These are phyloP conservation scores for Calonectria hongkongensis DNA, from an alignment of 2,329 filamentous ascomycete species.

Conservation along the genomic window DNA sequence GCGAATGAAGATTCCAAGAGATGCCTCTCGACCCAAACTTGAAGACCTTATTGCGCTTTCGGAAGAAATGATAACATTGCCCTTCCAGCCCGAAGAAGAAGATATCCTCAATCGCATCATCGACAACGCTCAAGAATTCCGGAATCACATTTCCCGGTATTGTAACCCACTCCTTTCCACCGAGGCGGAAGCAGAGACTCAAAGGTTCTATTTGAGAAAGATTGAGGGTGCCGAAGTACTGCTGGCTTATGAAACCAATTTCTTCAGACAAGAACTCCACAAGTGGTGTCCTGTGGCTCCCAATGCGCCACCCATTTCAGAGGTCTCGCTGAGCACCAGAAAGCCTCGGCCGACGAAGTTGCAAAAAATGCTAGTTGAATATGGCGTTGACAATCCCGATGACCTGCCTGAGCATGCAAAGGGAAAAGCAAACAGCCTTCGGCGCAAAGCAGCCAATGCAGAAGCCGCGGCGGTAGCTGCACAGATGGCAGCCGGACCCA, in stretches of 20 bases:
- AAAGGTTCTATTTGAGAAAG: conserved; percentile 96
- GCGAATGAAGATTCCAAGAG: conserved; percentile 96
- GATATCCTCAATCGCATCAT: conserved; percentile 90
- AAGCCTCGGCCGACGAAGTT: conserved; percentile 98
- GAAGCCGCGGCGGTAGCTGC: conserved; percentile 68
- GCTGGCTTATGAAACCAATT: conserved; percentile 95
- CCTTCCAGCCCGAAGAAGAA: conserved; percentile 98
- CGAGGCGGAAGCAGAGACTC: conserved; percentile 89
- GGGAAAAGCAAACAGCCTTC: conserved; percentile 83
- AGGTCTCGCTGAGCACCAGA: conserved; percentile 91
- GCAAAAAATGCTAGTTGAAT: conserved; percentile 92
- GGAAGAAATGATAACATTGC: conserved; percentile 85
- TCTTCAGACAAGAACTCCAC: conserved; percentile 95
- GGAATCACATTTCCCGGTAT: conserved; percentile 86
- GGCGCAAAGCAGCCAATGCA: conserved; percentile 81
- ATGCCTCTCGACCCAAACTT: conserved; percentile 94
- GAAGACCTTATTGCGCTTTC: conserved; percentile 91
- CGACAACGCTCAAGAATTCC: conserved; percentile 87
- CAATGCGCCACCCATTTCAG: conserved; percentile 87
- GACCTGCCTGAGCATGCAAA: conserved; percentile 90
- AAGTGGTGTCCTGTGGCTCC: conserved; percentile 95
- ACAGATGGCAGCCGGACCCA: conserved; percentile 44
- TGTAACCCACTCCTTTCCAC: conserved; percentile 89
- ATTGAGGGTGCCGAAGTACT: conserved; percentile 97
- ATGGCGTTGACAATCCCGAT: conserved; percentile 92